These are phyloP conservation scores for Lavandula angustifolia DNA, from an alignment of 257 asterid genomes.

Conservation along the genomic window DNA sequence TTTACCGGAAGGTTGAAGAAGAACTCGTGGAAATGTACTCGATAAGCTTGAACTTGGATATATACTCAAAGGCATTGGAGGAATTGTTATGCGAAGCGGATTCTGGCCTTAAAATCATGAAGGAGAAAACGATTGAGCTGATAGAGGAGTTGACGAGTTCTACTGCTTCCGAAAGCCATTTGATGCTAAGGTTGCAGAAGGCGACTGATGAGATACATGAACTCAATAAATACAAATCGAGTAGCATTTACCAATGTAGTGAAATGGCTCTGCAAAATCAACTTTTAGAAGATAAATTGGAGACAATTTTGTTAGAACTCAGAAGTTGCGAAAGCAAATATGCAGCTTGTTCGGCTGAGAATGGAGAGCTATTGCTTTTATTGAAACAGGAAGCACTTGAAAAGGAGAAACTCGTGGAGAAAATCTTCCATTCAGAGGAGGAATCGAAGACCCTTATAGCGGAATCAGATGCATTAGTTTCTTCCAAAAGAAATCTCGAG, in stretches of 20 bases:
- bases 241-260: constrained; percentile 52
- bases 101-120: constrained; percentile 44
- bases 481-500: constrained; percentile 55
- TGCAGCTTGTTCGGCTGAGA: constrained; percentile 70
- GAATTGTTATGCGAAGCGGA: constrained; percentile 60
- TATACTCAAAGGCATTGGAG: constrained; percentile 69
- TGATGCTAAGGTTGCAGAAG: constrained; percentile 62
- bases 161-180: constrained; percentile 55
- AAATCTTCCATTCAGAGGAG: constrained; percentile 52
- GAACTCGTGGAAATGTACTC: constrained; percentile 80
- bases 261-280: constrained; percentile 71
- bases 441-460: constrained; percentile 42
- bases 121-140: constrained; percentile 48
- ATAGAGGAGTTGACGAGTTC: constrained; percentile 59
- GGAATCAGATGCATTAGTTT: constrained; percentile 55
- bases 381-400: constrained; percentile 55
- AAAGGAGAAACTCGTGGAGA: constrained; percentile 53
- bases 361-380: constrained; percentile 53
- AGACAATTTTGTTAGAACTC: constrained; percentile 42
- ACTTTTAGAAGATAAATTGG: constrained; percentile 66
- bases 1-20: constrained; percentile 75
- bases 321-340: constrained; percentile 46
- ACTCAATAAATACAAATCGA: constrained; percentile 61
- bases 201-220: constrained; percentile 59
- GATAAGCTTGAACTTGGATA: constrained; percentile 65